phyloP scores from a whole-genome alignment of 163 green algal genomes.

The Scenedesmus sp. region DNA sequence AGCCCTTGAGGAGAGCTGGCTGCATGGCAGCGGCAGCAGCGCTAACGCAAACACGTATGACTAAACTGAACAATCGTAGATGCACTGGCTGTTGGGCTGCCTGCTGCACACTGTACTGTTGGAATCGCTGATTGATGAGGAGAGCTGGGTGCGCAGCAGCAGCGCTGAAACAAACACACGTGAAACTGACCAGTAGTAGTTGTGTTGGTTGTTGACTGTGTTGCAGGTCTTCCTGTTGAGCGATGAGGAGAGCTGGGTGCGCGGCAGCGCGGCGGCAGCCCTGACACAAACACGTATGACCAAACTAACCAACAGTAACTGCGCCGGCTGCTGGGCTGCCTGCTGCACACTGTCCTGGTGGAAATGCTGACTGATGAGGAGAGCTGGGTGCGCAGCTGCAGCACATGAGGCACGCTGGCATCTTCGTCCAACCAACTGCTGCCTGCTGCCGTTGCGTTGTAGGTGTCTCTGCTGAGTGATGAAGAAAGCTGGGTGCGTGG shows the following conservation, averaged over 20 bases:
- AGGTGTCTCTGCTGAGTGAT: not conserved
- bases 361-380: not conserved
- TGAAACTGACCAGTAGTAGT: too few relatives aligned
- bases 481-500: slow-evolving; percentile 9
- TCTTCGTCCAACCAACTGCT: not conserved
- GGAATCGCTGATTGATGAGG: too few relatives aligned
- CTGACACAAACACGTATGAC: not conserved
- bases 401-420: not conserved
- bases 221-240: not conserved
- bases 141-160: too few relatives aligned
- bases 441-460: not conserved
- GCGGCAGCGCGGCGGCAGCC: not conserved
- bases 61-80: too few relatives aligned
- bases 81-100: too few relatives aligned
- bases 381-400: not conserved
- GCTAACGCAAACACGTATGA: too few relatives aligned
- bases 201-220: too few relatives aligned
- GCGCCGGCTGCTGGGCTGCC: not conserved
- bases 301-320: too few relatives aligned
- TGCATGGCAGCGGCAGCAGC: too few relatives aligned
- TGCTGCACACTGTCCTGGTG: not conserved
- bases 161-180: too few relatives aligned
- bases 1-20: too few relatives aligned
- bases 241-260: not conserved
- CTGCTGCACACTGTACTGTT: too few relatives aligned